Evolutionary conservation across 805 yeast genomes (phyloP).

Genomic region (Yarrowia sp.): DNA sequence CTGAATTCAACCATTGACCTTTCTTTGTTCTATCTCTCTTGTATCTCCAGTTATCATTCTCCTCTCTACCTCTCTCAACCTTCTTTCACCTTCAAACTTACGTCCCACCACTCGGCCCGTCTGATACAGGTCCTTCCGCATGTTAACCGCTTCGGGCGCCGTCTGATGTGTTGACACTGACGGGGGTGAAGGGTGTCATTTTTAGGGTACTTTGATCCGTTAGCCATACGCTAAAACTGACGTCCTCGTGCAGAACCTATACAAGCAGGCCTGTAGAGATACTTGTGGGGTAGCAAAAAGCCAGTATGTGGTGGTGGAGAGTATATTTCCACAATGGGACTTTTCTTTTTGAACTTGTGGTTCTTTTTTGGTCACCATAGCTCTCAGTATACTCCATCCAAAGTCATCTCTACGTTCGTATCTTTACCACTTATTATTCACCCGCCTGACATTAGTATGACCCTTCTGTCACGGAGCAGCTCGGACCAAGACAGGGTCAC

Average conservation of each 20-base stretch:
- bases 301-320: too few species aligned
- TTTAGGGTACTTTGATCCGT: neutral
- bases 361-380: too few species aligned
- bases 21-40: neutral
- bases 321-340: too few species aligned
- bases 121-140: neutral
- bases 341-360: too few species aligned
- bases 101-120: neutral
- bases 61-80: neutral
- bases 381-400: too few species aligned
- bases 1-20: neutral
- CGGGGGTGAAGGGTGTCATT: neutral
- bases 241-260: neutral
- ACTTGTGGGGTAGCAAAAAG: neutral
- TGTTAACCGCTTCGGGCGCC: neutral
- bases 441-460: neutral
- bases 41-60: neutral
- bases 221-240: neutral
- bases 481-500: slow-evolving; percentile 7
- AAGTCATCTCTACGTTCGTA: too few species aligned
- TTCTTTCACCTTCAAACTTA: neutral
- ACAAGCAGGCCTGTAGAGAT: neutral
- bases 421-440: neutral
- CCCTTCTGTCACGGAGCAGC: neutral
- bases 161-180: neutral